phyloP scores from a whole-genome alignment of 495 filamentous ascomycete species.

The Podospora anserina region DNA sequence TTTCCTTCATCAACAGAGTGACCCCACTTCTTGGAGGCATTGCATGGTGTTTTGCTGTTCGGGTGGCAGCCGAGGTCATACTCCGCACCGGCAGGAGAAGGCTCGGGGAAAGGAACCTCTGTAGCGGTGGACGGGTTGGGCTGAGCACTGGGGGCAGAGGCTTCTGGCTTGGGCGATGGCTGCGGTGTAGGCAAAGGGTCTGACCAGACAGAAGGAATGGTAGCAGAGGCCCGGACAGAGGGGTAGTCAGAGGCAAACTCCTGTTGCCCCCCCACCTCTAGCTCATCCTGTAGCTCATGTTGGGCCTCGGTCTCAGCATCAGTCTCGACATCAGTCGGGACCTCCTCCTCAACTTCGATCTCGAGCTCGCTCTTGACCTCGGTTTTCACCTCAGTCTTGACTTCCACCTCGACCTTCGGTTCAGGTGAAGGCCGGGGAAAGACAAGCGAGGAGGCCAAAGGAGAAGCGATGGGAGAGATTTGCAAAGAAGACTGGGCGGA shows the following conservation, averaged over 20 bases:
- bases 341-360: not conserved
- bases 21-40: slow-evolving; percentile 1
- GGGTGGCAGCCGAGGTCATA: not conserved
- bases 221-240: not conserved
- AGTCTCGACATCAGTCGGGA: not conserved
- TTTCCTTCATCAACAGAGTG: no score
- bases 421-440: not conserved
- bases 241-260: not conserved
- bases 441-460: not conserved
- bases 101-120: not conserved
- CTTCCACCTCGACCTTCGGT: not conserved
- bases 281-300: not conserved
- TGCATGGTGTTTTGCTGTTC: not conserved
- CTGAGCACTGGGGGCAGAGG: not conserved
- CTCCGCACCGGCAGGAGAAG: not conserved
- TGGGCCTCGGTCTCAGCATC: not conserved
- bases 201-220: not conserved
- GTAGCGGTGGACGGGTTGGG: not conserved
- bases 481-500: not conserved
- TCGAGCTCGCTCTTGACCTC: slow-evolving; percentile 2
- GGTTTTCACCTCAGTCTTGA: not conserved
- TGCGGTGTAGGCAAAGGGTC: not conserved
- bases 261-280: not conserved
- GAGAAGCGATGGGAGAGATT: not conserved
- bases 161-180: not conserved